Evolutionary conservation across 441 rosid genomes (phyloP).

Genomic region (Euphorbia celastroides): DNA sequence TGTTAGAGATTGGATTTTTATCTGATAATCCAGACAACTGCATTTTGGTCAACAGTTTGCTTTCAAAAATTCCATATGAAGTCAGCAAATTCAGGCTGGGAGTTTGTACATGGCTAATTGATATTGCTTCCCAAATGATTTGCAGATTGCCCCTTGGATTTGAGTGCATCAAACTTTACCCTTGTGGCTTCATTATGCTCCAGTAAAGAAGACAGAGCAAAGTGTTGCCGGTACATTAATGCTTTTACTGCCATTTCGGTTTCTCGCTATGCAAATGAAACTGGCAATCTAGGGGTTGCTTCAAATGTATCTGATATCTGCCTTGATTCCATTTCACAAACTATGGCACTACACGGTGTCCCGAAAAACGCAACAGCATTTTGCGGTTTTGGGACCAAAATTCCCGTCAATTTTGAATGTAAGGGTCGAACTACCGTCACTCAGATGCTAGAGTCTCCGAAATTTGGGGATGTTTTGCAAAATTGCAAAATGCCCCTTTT

Average conservation of each 20-base stretch:
- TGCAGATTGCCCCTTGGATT: constrained; percentile 85
- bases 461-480: constrained; percentile 47
- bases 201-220: constrained; percentile 52
- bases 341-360: constrained; percentile 73
- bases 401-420: constrained; percentile 69
- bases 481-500: constrained; percentile 61
- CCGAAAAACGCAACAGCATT: constrained; percentile 66
- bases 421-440: constrained; percentile 59
- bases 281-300: constrained; percentile 64
- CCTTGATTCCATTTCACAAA: constrained; percentile 51
- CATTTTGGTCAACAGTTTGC: not conserved
- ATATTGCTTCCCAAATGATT: constrained; percentile 14
- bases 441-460: constrained; percentile 73
- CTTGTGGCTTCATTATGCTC: constrained; percentile 78
- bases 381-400: constrained; percentile 86
- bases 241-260: constrained; percentile 71
- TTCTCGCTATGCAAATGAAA: constrained; percentile 71
- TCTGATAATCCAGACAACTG: not conserved
- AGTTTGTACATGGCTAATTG: constrained; percentile 4
- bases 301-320: constrained; percentile 49
- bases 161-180: constrained; percentile 66
- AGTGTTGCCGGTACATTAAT: constrained; percentile 92
- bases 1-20: not conserved
- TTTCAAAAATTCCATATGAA: not conserved
- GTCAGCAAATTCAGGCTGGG: not conserved